Evolutionary conservation across 2,329 filamentous ascomycete species (phyloP), one percentile per base, ranked within the genome.

Genomic region (Fusarium avenaceum): DNA sequence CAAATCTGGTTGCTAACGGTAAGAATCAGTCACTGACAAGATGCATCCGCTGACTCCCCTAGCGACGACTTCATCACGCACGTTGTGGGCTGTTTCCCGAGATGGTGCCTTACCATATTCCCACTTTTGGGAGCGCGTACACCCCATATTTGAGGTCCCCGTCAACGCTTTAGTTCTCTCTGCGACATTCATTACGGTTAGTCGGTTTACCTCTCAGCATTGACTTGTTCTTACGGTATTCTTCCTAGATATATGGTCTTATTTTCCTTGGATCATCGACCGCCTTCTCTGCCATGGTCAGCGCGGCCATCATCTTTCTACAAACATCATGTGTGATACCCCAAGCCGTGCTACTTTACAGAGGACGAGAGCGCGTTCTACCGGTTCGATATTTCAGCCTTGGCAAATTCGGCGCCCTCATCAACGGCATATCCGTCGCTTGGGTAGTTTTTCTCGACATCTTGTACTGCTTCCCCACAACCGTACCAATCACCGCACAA

Each of bases 251-350:
- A 0, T 78, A 78, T 9, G 75, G 72, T 3, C 55, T 74, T 7
- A 73, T 77, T 1, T 77, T 75, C 45, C 61, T 77, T 2, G 75
- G 75, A 4, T 77, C 74, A 0, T 69, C 71, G 3, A 76, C 75
- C 2, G 75, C 75, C 2, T 74, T 74, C 30, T 63, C 69, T 0
- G 63, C 71, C 4, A 74, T 74, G 71, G 72, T 75, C 45, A 74
- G 65, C 50, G 66, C 72, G 0, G 62, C 71, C 7, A 75, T 75
- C 24, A 71, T 75, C 22, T 75, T 75, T 10, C 52, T 74, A 0
- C 68, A 73, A 28, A 73, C 70, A 0, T 74, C 72, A 1, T 74
- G 67, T 6, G 58, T 70, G 17, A 69, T 77, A 14, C 75, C 75
- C 0, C 75, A 77, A 30, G 67, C 65, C 1, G 69, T 76, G 4